phyloP scores from a whole-genome alignment of 768 basidiomycete species.

The Lactarius evosmus region DNA sequence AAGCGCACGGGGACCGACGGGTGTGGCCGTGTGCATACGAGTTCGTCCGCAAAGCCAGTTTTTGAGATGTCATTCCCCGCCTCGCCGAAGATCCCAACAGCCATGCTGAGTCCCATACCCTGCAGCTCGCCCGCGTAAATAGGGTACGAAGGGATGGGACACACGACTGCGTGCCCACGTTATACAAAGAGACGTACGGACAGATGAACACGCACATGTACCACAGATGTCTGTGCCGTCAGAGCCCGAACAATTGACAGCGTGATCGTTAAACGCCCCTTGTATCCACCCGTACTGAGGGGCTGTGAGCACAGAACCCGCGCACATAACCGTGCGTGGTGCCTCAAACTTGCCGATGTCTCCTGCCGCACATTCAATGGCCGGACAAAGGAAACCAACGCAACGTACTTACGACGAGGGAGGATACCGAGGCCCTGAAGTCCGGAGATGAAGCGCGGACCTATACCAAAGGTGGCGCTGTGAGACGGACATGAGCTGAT shows the following conservation, averaged over 20 bases:
- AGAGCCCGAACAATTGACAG: conserved; percentile 53
- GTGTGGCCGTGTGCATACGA: conserved; percentile 67
- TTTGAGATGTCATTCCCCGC: conserved; percentile 50
- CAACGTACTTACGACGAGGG: conserved; percentile 35
- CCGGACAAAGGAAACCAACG: neutral
- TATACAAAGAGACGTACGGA: conserved; percentile 6
- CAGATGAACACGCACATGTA: conserved; percentile 46
- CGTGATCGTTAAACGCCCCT: conserved; percentile 49
- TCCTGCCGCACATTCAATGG: conserved; percentile 35
- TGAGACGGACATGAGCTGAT: conserved; percentile 12
- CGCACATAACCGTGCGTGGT: conserved; percentile 50
- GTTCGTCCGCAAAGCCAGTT: conserved; percentile 50
- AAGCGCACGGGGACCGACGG: conserved; percentile 65
- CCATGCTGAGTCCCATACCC: conserved; percentile 62
- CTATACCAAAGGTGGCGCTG: conserved; percentile 47
- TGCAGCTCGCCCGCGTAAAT: conserved; percentile 67
- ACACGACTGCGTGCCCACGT: conserved; percentile 46
- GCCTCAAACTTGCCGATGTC: conserved; percentile 53
- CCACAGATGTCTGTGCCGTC: conserved; percentile 76
- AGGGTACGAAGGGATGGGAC: conserved; percentile 46
- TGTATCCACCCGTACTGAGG: conserved; percentile 67
- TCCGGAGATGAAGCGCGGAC: conserved; percentile 65
- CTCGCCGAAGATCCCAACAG: conserved; percentile 56
- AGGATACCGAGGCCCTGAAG: conserved; percentile 52
- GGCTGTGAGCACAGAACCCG: conserved; percentile 63